Base-by-base conservation (phyloP, 2,329 filamentous ascomycete genomes). In the Verruconis gallopava region DNA sequence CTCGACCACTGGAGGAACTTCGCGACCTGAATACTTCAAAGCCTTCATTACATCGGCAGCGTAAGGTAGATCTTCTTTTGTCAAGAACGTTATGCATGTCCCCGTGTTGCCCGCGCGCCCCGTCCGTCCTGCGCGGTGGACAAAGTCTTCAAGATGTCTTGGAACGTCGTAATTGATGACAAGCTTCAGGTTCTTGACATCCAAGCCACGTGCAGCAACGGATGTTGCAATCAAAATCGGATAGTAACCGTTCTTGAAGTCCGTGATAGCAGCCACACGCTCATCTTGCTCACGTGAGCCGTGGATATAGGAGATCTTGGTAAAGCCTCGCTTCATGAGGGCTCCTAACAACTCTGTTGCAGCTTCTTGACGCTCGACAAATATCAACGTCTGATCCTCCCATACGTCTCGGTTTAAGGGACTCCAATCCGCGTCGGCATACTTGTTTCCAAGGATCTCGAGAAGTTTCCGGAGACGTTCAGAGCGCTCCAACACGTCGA, bases 91-190 rank as follows among this genome's bases (percentile, higher is more conserved):
- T 39, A 98, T 84, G 0, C 91, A 91, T 30, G 86, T 93, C 48
- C 91, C 91, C 17, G 78, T 94, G 54, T 95, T 93, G 32, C 91
- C 91, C 36, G 91, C 91, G 56, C 91, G 81, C 9, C 91, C 91
- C 5, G 91, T 96, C 52, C 91, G 84, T 37, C 91, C 91, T 43
- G 84, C 85, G 48, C 91, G 81, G 59, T 95, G 91, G 32, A 96
- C 89, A 54, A 96, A 96, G 56, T 96, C 91, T 62, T 98, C 91
- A 47, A 94, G 63, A 63, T 96, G 88, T 53, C 93, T 93, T 1
- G 88, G 89, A 1, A 81, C 84, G 55, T 95, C 88, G 57, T 85
- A 95, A 62, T 96, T 96, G 63, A 98, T 79, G 5, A 98, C 91
- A 21, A 96, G 72, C 60, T 93, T 95, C 22, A 98, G 71, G 58